Percentiles rank a stretch among this genome's conserved stretches.
These are phyloP conservation scores for Cyamopsis tetragonoloba DNA, from an alignment of 306 rosid genomes.

Conservation along the genomic window DNA sequence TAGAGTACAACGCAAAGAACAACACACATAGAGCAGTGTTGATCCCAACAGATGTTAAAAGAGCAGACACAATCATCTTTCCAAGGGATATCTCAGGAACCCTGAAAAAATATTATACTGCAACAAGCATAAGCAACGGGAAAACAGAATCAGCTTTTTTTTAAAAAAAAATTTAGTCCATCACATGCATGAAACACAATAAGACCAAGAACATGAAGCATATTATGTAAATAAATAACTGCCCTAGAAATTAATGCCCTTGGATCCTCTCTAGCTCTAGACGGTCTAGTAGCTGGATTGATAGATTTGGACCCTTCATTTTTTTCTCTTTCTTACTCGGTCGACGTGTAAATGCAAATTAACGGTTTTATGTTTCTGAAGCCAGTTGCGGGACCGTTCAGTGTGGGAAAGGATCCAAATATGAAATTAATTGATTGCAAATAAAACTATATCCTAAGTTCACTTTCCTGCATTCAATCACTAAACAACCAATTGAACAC, in stretches of 20 bases:
- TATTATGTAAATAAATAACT: neutral
- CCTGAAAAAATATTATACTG: constrained; percentile 22
- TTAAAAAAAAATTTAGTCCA: neutral
- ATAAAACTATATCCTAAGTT: neutral
- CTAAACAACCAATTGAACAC: neutral
- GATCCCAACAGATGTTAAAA: constrained; percentile 78
- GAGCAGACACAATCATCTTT: constrained; percentile 80
- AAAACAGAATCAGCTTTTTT: neutral
- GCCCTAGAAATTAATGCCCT: neutral
- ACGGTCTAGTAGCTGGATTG: no score
- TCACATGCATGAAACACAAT: neutral
- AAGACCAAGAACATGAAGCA: neutral
- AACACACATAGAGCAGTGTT: constrained; percentile 73
- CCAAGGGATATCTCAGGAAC: constrained; percentile 14
- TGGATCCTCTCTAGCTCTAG: no score
- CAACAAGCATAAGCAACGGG: constrained; percentile 21
- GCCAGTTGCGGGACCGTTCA: no score
- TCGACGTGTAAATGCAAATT: no score
- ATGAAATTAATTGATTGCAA: neutral
- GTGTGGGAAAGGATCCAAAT: no score
- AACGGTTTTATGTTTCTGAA: no score
- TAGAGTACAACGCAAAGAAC: constrained; percentile 71
- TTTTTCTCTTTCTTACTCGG: no score
- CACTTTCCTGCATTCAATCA: constrained; percentile 11
- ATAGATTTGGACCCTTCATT: no score